Percentiles rank a stretch among this genome's conserved stretches.
These are phyloP conservation scores for Ogataea philodendri DNA, from an alignment of 805 yeast species.

Conservation along the genomic window DNA sequence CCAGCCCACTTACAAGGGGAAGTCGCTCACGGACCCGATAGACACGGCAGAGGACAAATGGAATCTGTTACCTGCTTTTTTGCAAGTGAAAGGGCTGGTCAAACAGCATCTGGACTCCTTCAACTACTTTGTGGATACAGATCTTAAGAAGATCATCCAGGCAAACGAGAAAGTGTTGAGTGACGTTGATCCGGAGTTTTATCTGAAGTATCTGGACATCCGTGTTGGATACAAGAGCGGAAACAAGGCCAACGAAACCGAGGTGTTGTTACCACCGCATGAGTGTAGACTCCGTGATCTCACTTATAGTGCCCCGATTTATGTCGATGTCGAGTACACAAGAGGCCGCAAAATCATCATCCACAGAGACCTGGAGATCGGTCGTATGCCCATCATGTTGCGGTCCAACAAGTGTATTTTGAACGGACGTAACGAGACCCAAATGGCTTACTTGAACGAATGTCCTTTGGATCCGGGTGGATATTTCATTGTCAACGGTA, in stretches of 20 bases:
- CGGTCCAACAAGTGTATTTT: conserved; percentile 89
- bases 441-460: conserved; percentile 87
- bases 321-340: conserved; percentile 96
- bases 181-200: conserved; percentile 97
- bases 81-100: conserved; percentile 92
- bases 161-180: conserved; percentile 88
- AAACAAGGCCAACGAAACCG: conserved; percentile 45
- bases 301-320: conserved; percentile 92
- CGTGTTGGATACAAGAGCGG: conserved; percentile 80
- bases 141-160: conserved; percentile 83
- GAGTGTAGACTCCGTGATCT: conserved; percentile 93
- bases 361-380: conserved; percentile 89
- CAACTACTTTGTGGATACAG: conserved; percentile 92
- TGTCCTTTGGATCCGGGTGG: conserved; percentile 99
- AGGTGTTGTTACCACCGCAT: conserved; percentile 79
- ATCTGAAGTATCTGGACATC: conserved; percentile 87
- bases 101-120: conserved; percentile 98
- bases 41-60: conserved; percentile 94
- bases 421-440: conserved; percentile 69
- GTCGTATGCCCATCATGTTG: conserved; percentile 98
- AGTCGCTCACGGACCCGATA: conserved; percentile 79
- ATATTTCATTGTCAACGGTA: conserved; percentile 95
- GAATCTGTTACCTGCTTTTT: conserved; percentile 93
- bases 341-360: conserved; percentile 90
- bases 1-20: conserved; percentile 82